A percentile compares a stretch with the other conserved stretches of the same genome.
phyloP scores from a whole-genome alignment of 805 yeast genomes.

The Cyberlindnera japonica region DNA sequence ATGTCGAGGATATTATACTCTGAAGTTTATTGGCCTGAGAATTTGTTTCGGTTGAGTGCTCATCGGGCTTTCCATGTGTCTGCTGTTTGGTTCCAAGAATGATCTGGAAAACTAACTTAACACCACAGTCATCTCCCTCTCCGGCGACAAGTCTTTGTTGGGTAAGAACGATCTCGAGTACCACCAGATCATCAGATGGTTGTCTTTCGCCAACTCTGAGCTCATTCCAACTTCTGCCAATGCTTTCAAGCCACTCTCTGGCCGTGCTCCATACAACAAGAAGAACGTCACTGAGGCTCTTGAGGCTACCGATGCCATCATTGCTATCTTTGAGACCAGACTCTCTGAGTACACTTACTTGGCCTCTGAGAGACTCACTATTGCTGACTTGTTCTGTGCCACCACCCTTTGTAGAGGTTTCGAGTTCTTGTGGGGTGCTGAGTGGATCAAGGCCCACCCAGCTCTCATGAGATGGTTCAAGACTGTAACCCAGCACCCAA shows the following conservation, averaged over 20 bases:
- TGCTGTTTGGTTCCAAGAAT: too few species aligned
- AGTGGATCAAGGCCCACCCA: slow-evolving; percentile 64
- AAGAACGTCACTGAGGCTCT: slow-evolving; percentile 48
- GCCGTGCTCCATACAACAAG: slow-evolving; percentile 75
- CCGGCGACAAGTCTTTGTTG: slow-evolving; percentile 41
- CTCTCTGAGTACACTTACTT: slow-evolving; percentile 59
- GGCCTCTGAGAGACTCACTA: slow-evolving; percentile 61
- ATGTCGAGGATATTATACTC: slow-evolving; percentile 64
- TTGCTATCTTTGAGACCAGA: slow-evolving; percentile 50
- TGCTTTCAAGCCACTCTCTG: slow-evolving; percentile 59
- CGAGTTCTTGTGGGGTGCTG: slow-evolving; percentile 54
- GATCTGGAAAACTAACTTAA: slow-evolving; percentile 15
- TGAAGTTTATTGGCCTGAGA: slow-evolving; percentile 35
- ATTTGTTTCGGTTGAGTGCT: neutral
- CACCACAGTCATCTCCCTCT: slow-evolving; percentile 30
- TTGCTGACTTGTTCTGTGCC: slow-evolving; percentile 64
- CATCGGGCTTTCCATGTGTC: neutral
- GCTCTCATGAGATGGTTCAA: slow-evolving; percentile 67
- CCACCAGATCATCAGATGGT: slow-evolving; percentile 65
- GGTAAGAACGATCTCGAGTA: slow-evolving; percentile 66
- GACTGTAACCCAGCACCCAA: slow-evolving; percentile 45
- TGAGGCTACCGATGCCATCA: slow-evolving; percentile 34
- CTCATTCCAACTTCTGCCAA: slow-evolving; percentile 43
- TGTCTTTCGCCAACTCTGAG: slow-evolving; percentile 73
- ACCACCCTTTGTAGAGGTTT: slow-evolving; percentile 51